Percentiles rank a stretch among this genome's conserved stretches.
phyloP scores from a whole-genome alignment of 306 rosid genomes.

The Comarum palustre region DNA sequence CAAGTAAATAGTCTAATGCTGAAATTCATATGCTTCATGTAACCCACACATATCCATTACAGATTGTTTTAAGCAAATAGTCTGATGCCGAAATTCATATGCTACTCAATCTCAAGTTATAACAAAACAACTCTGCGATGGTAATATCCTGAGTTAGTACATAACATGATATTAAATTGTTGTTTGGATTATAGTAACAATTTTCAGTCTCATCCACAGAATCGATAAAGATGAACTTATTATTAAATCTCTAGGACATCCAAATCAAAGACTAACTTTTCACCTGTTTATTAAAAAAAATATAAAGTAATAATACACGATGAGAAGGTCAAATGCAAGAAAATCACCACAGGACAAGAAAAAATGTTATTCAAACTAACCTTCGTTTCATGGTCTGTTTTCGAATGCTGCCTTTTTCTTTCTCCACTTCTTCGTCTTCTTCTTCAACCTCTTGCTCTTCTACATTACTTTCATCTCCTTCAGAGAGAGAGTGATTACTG shows the following conservation, averaged over 20 bases:
- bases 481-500: slow-evolving; percentile 27
- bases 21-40: no score
- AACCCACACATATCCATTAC: background rate
- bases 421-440: slow-evolving; percentile 1
- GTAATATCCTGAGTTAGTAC: background rate
- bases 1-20: no score
- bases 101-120: background rate
- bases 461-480: slow-evolving; percentile 21
- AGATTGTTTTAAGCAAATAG: background rate
- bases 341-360: background rate
- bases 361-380: slow-evolving; percentile 20
- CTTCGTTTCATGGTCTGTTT: slow-evolving; percentile 22
- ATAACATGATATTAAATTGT: background rate
- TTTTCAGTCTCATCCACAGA: background rate
- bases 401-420: slow-evolving; percentile 3
- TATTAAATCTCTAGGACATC: background rate
- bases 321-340: background rate
- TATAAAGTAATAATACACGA: background rate
- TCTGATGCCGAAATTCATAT: background rate
- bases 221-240: background rate
- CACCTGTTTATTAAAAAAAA: background rate
- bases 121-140: background rate
- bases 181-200: background rate
- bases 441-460: slow-evolving; percentile 26
- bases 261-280: background rate